phyloP scores from a whole-genome alignment of 1,284 basidiomycete species.

The Cutaneotrichosporon dermatis region DNA sequence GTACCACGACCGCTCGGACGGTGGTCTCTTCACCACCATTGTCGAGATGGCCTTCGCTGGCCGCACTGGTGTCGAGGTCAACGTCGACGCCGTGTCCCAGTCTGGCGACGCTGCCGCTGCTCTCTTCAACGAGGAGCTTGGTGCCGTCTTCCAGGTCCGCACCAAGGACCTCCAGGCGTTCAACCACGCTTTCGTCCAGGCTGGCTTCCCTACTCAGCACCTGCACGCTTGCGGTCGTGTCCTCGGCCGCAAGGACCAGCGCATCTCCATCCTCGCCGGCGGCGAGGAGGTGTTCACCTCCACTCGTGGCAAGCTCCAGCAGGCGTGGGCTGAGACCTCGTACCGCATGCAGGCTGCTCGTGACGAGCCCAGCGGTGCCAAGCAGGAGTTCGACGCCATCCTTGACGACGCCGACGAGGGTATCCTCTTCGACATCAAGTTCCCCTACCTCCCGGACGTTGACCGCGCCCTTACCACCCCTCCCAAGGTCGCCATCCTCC shows the following conservation, averaged over 20 bases:
- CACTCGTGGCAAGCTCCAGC: slow-evolving; percentile 69
- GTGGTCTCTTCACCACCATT: slow-evolving; percentile 84
- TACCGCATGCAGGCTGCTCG: slow-evolving; percentile 85
- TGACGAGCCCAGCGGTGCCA: slow-evolving; percentile 73
- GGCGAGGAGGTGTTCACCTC: slow-evolving; percentile 60
- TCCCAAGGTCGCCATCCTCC: slow-evolving; percentile 89
- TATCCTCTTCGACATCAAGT: slow-evolving; percentile 68
- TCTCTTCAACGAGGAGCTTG: slow-evolving; percentile 95
- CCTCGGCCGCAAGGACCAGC: slow-evolving; percentile 58
- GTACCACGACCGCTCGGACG: slow-evolving; percentile 97
- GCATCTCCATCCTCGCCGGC: slow-evolving; percentile 59
- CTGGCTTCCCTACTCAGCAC: slow-evolving; percentile 67
- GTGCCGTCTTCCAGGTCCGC: slow-evolving; percentile 83
- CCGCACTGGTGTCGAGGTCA: slow-evolving; percentile 61
- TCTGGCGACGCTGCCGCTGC: slow-evolving; percentile 58
- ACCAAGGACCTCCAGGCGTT: slow-evolving; percentile 60
- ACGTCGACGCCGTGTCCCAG: slow-evolving; percentile 51
- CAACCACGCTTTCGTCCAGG: slow-evolving; percentile 59
- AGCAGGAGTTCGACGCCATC: slow-evolving; percentile 80
- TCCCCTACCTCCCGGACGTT: slow-evolving; percentile 55
- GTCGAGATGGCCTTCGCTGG: slow-evolving; percentile 98
- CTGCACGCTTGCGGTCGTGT: slow-evolving; percentile 74
- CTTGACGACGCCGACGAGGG: slow-evolving; percentile 61
- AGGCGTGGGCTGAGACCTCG: slow-evolving; percentile 89
- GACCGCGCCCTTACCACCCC: slow-evolving; percentile 49